Percentiles rank a stretch among this genome's conserved stretches.
Conservation (phyloP, 805 yeast species). For the Starmerella lactis-condensi region DNA sequence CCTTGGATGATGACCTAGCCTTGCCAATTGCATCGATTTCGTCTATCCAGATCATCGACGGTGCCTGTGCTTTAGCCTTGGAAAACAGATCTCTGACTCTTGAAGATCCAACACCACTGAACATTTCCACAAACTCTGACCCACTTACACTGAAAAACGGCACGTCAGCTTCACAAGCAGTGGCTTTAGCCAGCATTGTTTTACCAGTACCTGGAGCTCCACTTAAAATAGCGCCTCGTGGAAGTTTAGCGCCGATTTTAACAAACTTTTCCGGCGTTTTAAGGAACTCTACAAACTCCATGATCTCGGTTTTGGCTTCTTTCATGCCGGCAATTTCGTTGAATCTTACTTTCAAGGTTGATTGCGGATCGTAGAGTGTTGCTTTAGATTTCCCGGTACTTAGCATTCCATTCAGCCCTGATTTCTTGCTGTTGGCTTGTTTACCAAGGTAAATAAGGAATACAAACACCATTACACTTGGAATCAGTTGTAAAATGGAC, state of each 20-base stretch:
- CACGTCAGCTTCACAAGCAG: conserved; percentile 93
- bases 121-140: conserved; percentile 93
- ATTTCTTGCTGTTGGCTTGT: conserved; percentile 25
- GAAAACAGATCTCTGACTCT: conserved; percentile 84
- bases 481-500: conserved; percentile 51
- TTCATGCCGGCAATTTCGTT: conserved; percentile 89
- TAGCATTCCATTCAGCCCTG: conserved; percentile 36
- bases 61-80: conserved; percentile 78
- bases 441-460: conserved; percentile 52
- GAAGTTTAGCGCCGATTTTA: conserved; percentile 78
- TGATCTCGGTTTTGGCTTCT: conserved; percentile 84
- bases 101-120: conserved; percentile 90
- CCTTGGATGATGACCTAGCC: conserved; percentile 38
- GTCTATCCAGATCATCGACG: conserved; percentile 77
- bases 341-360: conserved; percentile 63
- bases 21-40: conserved; percentile 95
- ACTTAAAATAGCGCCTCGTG: conserved; percentile 82
- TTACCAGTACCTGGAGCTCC: conserved; percentile 98
- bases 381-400: conserved; percentile 53
- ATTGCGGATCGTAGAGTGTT: conserved; percentile 63
- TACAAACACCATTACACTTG: conserved; percentile 64
- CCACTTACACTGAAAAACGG: conserved; percentile 85
- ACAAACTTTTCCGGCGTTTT: conserved; percentile 75
- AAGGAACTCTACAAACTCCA: conserved; percentile 83
- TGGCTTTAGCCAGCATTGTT: conserved; percentile 78